Percentiles rank a stretch among this genome's conserved stretches.
These are phyloP conservation scores for Aeschynomene evenia DNA, from an alignment of 306 rosid species.

Conservation along the genomic window DNA sequence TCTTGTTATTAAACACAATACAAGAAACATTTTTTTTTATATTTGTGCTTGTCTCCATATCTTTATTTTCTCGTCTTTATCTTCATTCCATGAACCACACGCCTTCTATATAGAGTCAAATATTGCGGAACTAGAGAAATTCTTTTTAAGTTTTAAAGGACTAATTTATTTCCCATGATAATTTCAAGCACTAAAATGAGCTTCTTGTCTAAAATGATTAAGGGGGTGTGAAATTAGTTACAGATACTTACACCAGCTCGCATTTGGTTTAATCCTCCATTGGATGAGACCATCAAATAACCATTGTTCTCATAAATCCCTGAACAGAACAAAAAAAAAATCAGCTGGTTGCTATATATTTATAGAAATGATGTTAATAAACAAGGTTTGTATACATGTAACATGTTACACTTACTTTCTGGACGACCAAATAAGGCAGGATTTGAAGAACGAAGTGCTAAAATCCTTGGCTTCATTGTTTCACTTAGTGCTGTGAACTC, in stretches of 20 bases:
- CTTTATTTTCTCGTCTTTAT: no score
- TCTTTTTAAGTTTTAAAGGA: no score
- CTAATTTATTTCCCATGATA: no score
- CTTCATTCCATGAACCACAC: no score
- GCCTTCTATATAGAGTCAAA: no score
- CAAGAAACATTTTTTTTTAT: no score
- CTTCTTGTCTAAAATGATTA: neutral
- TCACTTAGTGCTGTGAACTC: constrained; percentile 34
- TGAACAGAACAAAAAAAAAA: neutral
- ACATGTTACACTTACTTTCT: constrained; percentile 20
- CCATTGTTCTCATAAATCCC: constrained; percentile 58
- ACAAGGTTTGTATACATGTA: neutral
- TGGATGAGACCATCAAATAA: constrained; percentile 62
- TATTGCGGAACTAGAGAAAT: no score
- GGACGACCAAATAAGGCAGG: constrained; percentile 17
- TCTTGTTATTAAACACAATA: no score
- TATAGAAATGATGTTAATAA: neutral
- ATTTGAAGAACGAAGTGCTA: constrained; percentile 15
- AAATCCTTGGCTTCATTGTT: constrained; percentile 21
- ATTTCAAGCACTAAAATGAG: no score
- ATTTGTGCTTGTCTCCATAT: no score
- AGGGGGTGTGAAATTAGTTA: neutral
- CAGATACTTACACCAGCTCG: constrained; percentile 50
- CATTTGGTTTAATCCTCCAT: constrained; percentile 71
- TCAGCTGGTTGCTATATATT: neutral